A percentile compares a stretch with the other conserved stretches of the same genome.
These are phyloP conservation scores for Moesziomyces globuligerus DNA, from an alignment of 1,284 basidiomycete genomes.

Conservation along the genomic window DNA sequence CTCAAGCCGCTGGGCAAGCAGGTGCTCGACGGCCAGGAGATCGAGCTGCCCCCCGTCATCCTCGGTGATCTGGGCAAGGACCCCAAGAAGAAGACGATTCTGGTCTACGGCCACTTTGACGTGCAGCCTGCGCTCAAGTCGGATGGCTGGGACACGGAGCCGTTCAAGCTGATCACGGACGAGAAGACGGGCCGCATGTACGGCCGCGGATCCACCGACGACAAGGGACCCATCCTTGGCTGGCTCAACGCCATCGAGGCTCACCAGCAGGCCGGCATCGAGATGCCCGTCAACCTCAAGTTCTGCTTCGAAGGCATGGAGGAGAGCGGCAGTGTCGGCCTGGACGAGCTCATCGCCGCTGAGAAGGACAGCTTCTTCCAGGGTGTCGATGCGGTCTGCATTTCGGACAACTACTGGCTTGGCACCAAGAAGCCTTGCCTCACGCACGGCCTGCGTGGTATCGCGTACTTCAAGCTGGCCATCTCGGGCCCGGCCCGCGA, in stretches of 20 bases:
- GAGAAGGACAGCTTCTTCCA: slow-evolving; percentile 88
- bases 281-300: slow-evolving; percentile 91
- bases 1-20: slow-evolving; percentile 75
- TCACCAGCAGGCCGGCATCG: slow-evolving; percentile 76
- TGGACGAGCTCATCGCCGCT: slow-evolving; percentile 86
- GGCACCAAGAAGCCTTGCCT: slow-evolving; percentile 68
- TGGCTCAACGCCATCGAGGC: slow-evolving; percentile 96
- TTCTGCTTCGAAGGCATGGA: slow-evolving; percentile 99
- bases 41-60: slow-evolving; percentile 85
- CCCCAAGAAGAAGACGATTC: slow-evolving; percentile 85
- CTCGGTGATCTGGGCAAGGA: slow-evolving; percentile 80
- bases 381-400: slow-evolving; percentile 93
- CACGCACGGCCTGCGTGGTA: slow-evolving; percentile 74
- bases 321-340: slow-evolving; percentile 90
- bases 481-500: slow-evolving; percentile 87
- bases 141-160: slow-evolving; percentile 85
- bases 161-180: slow-evolving; percentile 82
- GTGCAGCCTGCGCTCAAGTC: slow-evolving; percentile 73
- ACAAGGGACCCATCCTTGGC: slow-evolving; percentile 72
- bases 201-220: slow-evolving; percentile 74
- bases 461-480: slow-evolving; percentile 87
- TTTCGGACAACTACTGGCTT: slow-evolving; percentile 71
- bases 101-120: slow-evolving; percentile 78
- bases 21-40: slow-evolving; percentile 79
- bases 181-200: slow-evolving; percentile 78